Evolutionary conservation across 495 filamentous ascomycete species (phyloP), one percentile per base, ranked within the genome.

Genomic region (Penicillium macrosclerotiorum): DNA sequence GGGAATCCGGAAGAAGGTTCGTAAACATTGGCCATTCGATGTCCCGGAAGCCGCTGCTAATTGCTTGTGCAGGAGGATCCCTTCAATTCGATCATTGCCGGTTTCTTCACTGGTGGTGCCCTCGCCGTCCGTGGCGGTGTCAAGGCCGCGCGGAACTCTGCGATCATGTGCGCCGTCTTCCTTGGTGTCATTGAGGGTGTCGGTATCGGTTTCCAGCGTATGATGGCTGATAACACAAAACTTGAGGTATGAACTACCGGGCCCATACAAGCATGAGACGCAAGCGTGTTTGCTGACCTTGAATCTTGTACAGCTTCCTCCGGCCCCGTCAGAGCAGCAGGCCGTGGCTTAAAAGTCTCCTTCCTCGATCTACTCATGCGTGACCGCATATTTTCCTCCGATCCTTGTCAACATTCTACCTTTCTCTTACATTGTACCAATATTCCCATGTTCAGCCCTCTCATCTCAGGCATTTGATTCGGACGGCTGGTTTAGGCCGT

Each of bases 21-120:
- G n/a, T n/a, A n/a, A n/a, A n/a, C n/a, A n/a, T n/a, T n/a, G n/a
- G n/a, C n/a, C n/a, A n/a, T n/a, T n/a, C n/a, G n/a, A n/a, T n/a
- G n/a, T n/a, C n/a, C n/a, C n/a, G n/a, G n/a, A n/a, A n/a, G n/a
- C n/a, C n/a, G n/a, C n/a, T n/a, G n/a, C n/a, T n/a, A n/a, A n/a
- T n/a, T n/a, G n/a, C n/a, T n/a, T 49, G 87, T 93, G 73, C 96
- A 96, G 83, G 92, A 98, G 64, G 92, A 97, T 64, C 90, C 93
- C 23, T 96, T 86, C 72, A 96, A 96, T 74, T 18, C 27, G 38
- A 34, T 91, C 50, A 87, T 94, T 49, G 93, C 93, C 25, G 93
- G 93, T 49, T 96, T 96, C 78, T 91, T 96, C 66, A 98, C 93
- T 14, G 93, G 93, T 59, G 94, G 93, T 53, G 73, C 93, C 11